Base-by-base conservation (phyloP, 371 early-diverging fungal species). In the Sporodiniella umbellata region DNA sequence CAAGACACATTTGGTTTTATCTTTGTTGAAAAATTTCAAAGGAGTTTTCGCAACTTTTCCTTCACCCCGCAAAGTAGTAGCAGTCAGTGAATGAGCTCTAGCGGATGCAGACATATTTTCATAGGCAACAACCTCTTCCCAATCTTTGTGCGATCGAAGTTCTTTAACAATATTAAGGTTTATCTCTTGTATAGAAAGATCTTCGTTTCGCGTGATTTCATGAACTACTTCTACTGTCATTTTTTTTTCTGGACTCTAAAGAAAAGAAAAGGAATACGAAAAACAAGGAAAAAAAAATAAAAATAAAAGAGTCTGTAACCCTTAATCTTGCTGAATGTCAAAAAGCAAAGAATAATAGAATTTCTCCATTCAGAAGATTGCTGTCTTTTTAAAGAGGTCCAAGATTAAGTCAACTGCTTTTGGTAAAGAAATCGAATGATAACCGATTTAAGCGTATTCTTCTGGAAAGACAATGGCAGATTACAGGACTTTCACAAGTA, bases 31-130 rank as follows among this genome's bases (percentile, higher is more conserved):
- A 30, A 74, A 73, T 50, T 70, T 74, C 12, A 71, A 42, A 14
- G 75, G 75, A 24, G 64, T 53, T 21, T 73, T 53, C 7, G 66
- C 72, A 35, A 83, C 56, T 53, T 66, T 70, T 17, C 68, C 67
- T 24, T 68, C 63, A 4, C 81, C 81, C 23, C 73, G 58, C 18
- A 83, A 56, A 1, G 74, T 75, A n/a, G 70, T 72, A 7, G 79
- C 80, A n/a, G 80, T 79, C 45, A 83, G 54, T 15, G 75, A 74
- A 45, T 67, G 70, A 10, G 62, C 51, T 17, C 58, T 57, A 3
- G 74, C 74, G 4, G 68, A 64, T 21, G 56, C 53, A 8, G 65
- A 49, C 40, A 74, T 45, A 37, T 74, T 53, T 14, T 68, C 64
- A 58, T 74, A 74, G 15, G 74, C 70, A 18, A 64, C 33, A 0